Percentiles rank a stretch among this genome's conserved stretches.
Conservation (phyloP, 208 protist genomes). For the Leptomonas pyrrhocoris region DNA sequence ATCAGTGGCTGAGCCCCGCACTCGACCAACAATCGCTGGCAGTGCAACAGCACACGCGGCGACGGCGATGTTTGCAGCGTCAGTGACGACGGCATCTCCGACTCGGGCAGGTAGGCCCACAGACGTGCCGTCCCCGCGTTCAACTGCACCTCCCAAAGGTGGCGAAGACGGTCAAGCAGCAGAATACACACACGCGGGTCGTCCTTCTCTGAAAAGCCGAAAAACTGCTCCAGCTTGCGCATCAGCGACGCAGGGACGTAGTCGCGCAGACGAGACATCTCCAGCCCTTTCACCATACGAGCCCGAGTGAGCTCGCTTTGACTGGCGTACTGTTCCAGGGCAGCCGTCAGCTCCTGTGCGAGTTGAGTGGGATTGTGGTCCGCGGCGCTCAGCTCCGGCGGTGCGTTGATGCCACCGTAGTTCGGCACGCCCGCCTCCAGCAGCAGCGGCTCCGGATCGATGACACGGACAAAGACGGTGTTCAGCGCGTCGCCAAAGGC, state of each 20-base stretch:
- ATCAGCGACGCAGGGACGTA: constrained; percentile 43
- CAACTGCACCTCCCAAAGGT: constrained; percentile 84
- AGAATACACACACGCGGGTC: constrained; percentile 47
- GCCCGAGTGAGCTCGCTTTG: constrained; percentile 1
- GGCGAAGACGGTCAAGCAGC: constrained; percentile 81
- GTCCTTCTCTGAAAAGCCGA: constrained; percentile 19
- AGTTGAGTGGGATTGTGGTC: constrained; percentile 26
- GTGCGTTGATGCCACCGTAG: not conserved
- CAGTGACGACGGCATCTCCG: constrained; percentile 77
- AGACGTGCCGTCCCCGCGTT: constrained; percentile 43
- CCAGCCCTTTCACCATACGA: constrained; percentile 28
- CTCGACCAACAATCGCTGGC: constrained; percentile 30
- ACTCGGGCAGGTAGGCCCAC: constrained; percentile 60
- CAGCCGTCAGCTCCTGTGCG: constrained; percentile 6
- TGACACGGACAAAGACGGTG: constrained; percentile 33
- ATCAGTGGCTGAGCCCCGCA: constrained; percentile 36
- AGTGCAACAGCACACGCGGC: constrained; percentile 54
- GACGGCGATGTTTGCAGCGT: constrained; percentile 76
- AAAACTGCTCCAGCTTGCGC: constrained; percentile 39
- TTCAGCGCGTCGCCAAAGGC: constrained; percentile 22
- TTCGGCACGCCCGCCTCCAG: constrained; percentile 18
- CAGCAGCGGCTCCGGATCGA: constrained; percentile 36
- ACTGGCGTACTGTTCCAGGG: constrained; percentile 10
- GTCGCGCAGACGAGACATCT: constrained; percentile 45
- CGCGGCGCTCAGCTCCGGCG: constrained; percentile 24